phyloP scores from a whole-genome alignment of 2,329 filamentous ascomycete genomes.

The Fonsecaea nubica region DNA sequence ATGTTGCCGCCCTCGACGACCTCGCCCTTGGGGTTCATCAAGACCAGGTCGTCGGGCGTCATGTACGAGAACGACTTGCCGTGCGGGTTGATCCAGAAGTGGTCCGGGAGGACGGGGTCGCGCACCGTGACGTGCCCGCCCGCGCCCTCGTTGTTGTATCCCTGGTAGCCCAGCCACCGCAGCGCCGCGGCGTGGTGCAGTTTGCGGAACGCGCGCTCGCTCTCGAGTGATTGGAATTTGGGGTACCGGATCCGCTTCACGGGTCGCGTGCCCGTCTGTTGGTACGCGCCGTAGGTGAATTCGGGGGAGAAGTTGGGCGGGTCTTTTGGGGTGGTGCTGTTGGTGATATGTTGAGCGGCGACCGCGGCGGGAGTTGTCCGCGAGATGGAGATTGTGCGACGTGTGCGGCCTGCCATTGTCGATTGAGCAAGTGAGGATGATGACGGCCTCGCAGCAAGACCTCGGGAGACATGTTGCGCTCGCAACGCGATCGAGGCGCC shows the following conservation, averaged over 20 bases:
- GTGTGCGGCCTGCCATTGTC: not conserved
- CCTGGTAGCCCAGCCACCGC: constrained; percentile 41
- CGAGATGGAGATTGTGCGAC: constrained; percentile 8
- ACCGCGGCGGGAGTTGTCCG: constrained; percentile 4
- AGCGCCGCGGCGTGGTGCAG: constrained; percentile 51
- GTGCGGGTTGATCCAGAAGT: constrained; percentile 44
- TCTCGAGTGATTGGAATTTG: constrained; percentile 34
- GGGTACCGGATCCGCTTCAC: constrained; percentile 35
- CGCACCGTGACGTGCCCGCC: constrained; percentile 55
- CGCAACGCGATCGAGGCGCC: not conserved
- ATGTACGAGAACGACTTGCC: constrained; percentile 50
- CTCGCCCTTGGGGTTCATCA: constrained; percentile 48
- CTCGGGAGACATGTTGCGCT: not conserved
- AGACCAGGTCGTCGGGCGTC: constrained; percentile 49
- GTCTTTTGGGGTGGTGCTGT: constrained; percentile 8
- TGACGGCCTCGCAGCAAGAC: not conserved
- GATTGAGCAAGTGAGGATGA: not conserved
- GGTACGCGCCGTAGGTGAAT: constrained; percentile 32
- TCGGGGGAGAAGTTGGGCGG: constrained; percentile 19
- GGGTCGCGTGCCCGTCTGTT: constrained; percentile 26
- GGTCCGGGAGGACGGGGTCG: constrained; percentile 45
- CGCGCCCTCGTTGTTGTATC: constrained; percentile 40
- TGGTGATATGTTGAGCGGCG: constrained; percentile 4
- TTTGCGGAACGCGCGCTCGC: constrained; percentile 36
- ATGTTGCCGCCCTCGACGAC: constrained; percentile 49